Conservation (phyloP, 441 rosid species). For the Adansonia grandidieri region DNA sequence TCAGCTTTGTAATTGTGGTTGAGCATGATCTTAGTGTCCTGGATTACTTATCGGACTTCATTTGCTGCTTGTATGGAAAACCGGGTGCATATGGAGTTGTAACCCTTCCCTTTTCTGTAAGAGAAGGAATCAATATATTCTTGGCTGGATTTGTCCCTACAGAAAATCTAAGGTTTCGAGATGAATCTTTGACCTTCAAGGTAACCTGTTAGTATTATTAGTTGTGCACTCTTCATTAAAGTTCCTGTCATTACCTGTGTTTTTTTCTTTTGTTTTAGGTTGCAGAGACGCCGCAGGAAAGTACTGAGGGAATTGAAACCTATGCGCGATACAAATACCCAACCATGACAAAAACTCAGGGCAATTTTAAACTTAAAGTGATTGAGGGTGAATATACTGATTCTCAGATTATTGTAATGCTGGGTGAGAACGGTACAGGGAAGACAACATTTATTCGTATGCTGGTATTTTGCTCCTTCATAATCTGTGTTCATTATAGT, state of each 20-base stretch:
- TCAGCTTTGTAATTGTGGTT: constrained; percentile 49
- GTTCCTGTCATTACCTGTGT: constrained; percentile 10
- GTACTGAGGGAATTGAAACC: constrained; percentile 75
- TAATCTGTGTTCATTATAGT: not conserved
- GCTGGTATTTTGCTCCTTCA: constrained; percentile 61
- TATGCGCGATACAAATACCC: constrained; percentile 93
- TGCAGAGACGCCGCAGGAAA: constrained; percentile 73
- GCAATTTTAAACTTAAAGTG: constrained; percentile 74
- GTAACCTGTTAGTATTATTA: constrained; percentile 36
- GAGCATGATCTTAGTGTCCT: constrained; percentile 27
- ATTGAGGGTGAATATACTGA: constrained; percentile 95
- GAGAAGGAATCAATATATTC: constrained; percentile 96
- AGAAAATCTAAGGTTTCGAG: constrained; percentile 86
- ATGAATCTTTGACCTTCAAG: constrained; percentile 90
- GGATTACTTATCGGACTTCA: constrained; percentile 92
- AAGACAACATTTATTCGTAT: constrained; percentile 93
- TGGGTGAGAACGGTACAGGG: constrained; percentile 95
- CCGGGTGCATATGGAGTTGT: constrained; percentile 85
- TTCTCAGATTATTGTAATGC: constrained; percentile 40
- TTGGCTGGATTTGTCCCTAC: constrained; percentile 97
- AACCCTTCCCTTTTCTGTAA: constrained; percentile 85
- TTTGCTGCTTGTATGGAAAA: constrained; percentile 94
- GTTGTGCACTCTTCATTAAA: not conserved
- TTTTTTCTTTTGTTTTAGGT: constrained; percentile 53
- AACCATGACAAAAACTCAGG: constrained; percentile 80